Conservation (phyloP, 345 rosid species). For the Bruguiera parviflora region DNA sequence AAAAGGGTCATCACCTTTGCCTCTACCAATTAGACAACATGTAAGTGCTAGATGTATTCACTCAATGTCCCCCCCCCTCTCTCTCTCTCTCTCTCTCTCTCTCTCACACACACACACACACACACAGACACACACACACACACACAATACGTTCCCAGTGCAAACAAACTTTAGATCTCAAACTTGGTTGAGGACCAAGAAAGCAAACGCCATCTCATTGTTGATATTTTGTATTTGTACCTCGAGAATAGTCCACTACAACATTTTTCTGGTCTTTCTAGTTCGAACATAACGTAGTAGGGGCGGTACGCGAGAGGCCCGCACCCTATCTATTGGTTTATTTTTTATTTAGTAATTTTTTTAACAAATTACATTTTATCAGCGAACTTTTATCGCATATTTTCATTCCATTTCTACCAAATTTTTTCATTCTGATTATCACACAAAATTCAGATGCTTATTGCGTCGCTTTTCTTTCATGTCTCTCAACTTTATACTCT, state of each 20-base stretch:
- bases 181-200: conserved; percentile 30
- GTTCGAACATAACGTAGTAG: no score
- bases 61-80: neutral
- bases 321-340: no score
- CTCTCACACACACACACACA: neutral
- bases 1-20: neutral
- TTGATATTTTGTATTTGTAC: neutral
- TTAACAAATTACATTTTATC: no score
- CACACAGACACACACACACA: neutral
- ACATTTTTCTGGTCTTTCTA: no score
- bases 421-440: no score
- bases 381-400: no score
- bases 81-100: neutral
- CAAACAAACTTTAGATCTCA: neutral
- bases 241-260: neutral
- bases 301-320: no score
- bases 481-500: neutral
- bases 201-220: conserved; percentile 19
- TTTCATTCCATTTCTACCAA: no score
- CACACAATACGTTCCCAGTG: neutral
- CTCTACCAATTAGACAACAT: conserved; percentile 9
- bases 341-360: no score
- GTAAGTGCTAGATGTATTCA: no score
- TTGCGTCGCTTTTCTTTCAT: neutral
- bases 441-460: neutral